These are phyloP conservation scores for Alloteropsis angusta DNA, from an alignment of 202 grass and related monocot species.

Conservation along the genomic window DNA sequence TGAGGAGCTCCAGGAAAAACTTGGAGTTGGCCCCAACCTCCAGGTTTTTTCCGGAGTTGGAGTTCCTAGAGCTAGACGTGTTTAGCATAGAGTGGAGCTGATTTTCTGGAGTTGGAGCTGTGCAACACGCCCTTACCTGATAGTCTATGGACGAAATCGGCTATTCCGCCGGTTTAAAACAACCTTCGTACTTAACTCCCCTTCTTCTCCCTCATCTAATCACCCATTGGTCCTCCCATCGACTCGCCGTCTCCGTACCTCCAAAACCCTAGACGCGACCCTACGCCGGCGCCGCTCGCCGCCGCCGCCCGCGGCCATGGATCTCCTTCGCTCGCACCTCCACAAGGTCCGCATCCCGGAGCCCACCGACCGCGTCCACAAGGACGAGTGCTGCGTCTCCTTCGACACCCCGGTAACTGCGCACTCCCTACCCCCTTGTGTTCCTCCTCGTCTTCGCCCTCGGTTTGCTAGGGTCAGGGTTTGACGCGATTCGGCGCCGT, in stretches of 20 bases:
- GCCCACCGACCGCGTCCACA: constrained; percentile 86
- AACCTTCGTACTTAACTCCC: neutral
- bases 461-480: constrained; percentile 16
- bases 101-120: too few species aligned
- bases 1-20: too few species aligned
- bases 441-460: neutral
- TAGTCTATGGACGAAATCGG: too few species aligned
- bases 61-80: too few species aligned
- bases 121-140: too few species aligned
- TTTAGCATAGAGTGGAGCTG: too few species aligned
- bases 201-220: neutral
- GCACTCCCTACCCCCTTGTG: neutral
- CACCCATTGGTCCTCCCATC: neutral
- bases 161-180: neutral
- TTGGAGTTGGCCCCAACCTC: too few species aligned
- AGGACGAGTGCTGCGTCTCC: constrained; percentile 96
- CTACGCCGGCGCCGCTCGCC: neutral
- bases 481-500: neutral
- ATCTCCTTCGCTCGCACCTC: constrained; percentile 78
- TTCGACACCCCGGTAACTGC: constrained; percentile 71
- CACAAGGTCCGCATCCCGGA: constrained; percentile 92
- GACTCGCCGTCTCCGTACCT: neutral
- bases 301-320: constrained; percentile 52
- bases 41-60: too few species aligned
- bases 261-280: constrained; percentile 41